Evolutionary conservation across 2,329 filamentous ascomycete genomes (phyloP).

Genomic region (Penicillium sp.): DNA sequence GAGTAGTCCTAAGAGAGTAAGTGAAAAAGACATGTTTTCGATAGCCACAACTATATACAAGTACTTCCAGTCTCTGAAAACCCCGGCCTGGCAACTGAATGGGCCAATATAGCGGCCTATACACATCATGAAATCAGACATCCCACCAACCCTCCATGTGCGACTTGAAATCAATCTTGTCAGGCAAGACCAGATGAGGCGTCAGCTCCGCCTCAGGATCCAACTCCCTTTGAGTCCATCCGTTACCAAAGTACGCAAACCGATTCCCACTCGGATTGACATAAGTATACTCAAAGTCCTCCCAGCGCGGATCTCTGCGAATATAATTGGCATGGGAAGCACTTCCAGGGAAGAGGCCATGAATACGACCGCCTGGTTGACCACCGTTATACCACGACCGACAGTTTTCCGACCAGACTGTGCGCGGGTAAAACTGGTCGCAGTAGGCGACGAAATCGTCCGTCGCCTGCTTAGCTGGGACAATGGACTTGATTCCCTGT

Average conservation of each 20-base stretch:
- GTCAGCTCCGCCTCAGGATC: constrained; percentile 58
- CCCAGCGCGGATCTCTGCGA: constrained; percentile 55
- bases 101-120: background rate
- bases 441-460: constrained; percentile 52
- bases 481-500: constrained; percentile 63
- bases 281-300: constrained; percentile 56
- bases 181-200: constrained; percentile 57
- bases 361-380: constrained; percentile 58
- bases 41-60: background rate
- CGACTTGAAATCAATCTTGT: constrained; percentile 57
- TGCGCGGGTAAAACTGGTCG: constrained; percentile 51
- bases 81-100: background rate
- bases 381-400: constrained; percentile 71
- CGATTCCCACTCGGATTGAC: constrained; percentile 44
- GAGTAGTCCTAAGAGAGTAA: too few species aligned
- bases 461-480: constrained; percentile 55
- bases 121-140: constrained; percentile 26
- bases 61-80: background rate
- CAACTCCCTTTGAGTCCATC: constrained; percentile 59
- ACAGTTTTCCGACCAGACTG: constrained; percentile 53
- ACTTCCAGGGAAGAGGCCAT: constrained; percentile 67
- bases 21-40: background rate
- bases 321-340: constrained; percentile 60
- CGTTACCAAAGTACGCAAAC: constrained; percentile 62
- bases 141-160: constrained; percentile 68